A percentile compares a stretch with the other conserved stretches of the same genome.
phyloP scores from a whole-genome alignment of 176 grass and related monocot genomes.

The Triticum timopheevii region DNA sequence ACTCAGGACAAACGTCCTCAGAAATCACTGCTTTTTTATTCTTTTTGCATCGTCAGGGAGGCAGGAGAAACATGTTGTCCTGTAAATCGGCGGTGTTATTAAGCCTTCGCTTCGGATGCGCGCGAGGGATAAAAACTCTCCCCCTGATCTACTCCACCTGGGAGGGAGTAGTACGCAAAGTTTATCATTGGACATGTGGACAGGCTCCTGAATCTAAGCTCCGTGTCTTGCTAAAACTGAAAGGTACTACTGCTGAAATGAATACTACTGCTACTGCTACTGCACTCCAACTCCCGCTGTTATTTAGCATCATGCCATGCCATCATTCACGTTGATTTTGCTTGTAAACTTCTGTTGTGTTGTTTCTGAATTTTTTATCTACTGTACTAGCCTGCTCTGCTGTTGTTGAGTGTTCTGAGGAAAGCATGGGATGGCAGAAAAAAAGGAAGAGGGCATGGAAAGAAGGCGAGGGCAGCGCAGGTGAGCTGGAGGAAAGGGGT shows the following conservation, averaged over 20 bases:
- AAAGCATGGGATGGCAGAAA: background rate
- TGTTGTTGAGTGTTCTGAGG: conserved; percentile 35
- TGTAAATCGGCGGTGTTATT: background rate
- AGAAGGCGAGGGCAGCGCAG: conserved; percentile 33
- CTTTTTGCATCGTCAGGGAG: too few relatives aligned
- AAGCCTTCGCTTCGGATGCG: background rate
- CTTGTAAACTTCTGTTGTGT: background rate
- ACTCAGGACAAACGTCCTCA: too few relatives aligned
- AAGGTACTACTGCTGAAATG: conserved; percentile 20
- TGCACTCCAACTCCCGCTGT: background rate
- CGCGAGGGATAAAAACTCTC: background rate
- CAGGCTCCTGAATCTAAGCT: conserved; percentile 42
- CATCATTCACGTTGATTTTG: conserved; percentile 6
- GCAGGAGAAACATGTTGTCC: background rate
- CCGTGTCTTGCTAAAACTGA: conserved; percentile 19
- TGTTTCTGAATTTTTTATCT: background rate
- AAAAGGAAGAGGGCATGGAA: background rate
- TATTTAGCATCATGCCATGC: background rate
- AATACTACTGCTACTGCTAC: background rate
- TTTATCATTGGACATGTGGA: conserved; percentile 23
- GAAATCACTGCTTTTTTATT: too few relatives aligned
- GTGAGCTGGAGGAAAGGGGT: conserved; percentile 59
- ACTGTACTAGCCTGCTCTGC: background rate
- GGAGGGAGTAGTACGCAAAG: background rate
- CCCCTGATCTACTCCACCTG: conserved; percentile 17